phyloP scores from a whole-genome alignment of 1,139 yeast genomes.

The Kodamaea derodonti region DNA sequence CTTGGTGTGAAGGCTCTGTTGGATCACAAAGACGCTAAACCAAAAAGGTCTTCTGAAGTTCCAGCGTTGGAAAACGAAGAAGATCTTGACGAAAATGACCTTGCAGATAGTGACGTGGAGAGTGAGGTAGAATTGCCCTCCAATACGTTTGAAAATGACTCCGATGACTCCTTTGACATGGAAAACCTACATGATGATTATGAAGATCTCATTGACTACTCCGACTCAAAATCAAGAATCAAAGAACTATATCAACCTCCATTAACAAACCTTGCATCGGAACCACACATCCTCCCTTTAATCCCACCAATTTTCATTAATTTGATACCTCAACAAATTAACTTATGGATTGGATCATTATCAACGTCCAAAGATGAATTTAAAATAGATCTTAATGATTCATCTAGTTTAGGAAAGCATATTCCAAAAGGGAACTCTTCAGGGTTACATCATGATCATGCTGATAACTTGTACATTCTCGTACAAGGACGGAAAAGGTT shows the following conservation, averaged over 20 bases:
- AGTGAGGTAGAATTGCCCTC: background rate
- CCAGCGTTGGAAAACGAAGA: background rate
- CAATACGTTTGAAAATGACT: background rate
- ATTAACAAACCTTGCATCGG: conserved; percentile 38
- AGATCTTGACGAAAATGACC: background rate
- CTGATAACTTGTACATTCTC: conserved; percentile 66
- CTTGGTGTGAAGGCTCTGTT: too few species aligned
- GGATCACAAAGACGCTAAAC: too few species aligned
- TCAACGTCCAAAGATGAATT: conserved; percentile 1
- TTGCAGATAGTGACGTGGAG: background rate
- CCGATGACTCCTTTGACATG: conserved; percentile 1
- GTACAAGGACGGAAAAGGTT: conserved; percentile 61
- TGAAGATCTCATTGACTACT: conserved; percentile 6
- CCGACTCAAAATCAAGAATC: conserved; percentile 18
- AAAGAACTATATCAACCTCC: conserved; percentile 61
- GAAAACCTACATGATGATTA: conserved; percentile 5
- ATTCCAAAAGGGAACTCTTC: conserved; percentile 58
- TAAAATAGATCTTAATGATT: conserved; percentile 4
- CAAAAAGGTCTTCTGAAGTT: too few species aligned
- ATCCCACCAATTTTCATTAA: conserved; percentile 36
- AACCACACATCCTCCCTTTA: conserved; percentile 29
- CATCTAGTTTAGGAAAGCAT: conserved; percentile 45
- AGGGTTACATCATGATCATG: conserved; percentile 80
- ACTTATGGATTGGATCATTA: conserved; percentile 61
- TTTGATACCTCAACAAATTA: conserved; percentile 65